phyloP scores from a whole-genome alignment of 805 yeast species.

The Schizosaccharomyces octosporus region DNA sequence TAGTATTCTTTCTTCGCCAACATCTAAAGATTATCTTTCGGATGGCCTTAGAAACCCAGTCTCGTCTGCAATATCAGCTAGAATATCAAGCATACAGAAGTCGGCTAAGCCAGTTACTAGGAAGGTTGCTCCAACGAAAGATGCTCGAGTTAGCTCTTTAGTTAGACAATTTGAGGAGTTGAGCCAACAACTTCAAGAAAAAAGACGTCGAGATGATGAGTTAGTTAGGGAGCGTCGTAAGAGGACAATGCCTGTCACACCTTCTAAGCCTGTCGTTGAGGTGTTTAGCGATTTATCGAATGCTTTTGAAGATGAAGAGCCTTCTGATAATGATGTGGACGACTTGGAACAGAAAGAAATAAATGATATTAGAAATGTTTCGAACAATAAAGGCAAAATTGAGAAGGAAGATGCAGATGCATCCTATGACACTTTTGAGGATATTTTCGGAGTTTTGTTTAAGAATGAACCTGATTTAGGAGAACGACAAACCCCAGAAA shows the following conservation, averaged over 20 bases:
- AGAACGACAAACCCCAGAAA: no score
- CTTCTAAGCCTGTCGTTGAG: conserved; percentile 71
- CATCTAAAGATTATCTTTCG: background rate
- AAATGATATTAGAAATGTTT: no score
- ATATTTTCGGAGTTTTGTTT: background rate
- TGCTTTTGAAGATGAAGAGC: conserved; percentile 38
- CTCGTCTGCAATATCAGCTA: background rate
- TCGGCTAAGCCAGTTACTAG: background rate
- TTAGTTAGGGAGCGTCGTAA: conserved; percentile 21
- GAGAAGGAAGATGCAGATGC: background rate
- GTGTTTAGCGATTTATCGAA: conserved; percentile 71
- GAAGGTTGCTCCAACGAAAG: background rate
- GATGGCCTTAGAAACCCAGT: background rate
- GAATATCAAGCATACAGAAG: background rate
- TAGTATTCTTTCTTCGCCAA: background rate
- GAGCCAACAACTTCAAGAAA: conserved; percentile 65
- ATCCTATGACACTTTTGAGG: background rate
- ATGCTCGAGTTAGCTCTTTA: conserved; percentile 14
- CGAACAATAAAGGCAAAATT: no score
- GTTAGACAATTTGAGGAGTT: conserved; percentile 53
- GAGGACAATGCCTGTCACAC: conserved; percentile 43
- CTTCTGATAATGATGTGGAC: conserved; percentile 14
- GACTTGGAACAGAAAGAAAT: background rate
- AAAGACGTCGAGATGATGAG: conserved; percentile 56
- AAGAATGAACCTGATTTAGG: background rate